Evolutionary conservation across 768 basidiomycete species (phyloP).

Genomic region (Cystobasidium ongulense): DNA sequence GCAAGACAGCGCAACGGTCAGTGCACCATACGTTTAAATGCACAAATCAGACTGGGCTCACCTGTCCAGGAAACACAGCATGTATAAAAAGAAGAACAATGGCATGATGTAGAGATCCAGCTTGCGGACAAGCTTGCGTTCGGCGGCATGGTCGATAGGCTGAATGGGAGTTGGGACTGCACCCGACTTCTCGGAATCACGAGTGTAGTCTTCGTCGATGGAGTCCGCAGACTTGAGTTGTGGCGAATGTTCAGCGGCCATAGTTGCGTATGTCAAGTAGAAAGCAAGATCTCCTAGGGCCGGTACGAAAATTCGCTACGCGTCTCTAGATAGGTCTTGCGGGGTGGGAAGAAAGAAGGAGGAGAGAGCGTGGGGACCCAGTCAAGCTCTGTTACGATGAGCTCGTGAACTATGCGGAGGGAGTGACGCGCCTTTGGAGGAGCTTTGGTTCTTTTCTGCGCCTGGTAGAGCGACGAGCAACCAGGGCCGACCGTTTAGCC

Average conservation of each 20-base stretch:
- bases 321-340: too few species aligned
- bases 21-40: neutral
- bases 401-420: neutral
- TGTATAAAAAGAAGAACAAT: constrained; percentile 26
- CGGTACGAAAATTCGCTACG: too few species aligned
- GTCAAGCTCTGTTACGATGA: neutral
- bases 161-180: neutral
- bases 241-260: neutral
- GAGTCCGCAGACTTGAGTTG: neutral
- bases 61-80: constrained; percentile 28
- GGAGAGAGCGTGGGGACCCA: neutral
- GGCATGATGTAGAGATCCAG: constrained; percentile 21
- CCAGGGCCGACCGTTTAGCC: neutral
- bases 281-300: too few species aligned
- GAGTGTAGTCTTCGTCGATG: neutral
- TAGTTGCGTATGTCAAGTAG: neutral
- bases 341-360: neutral
- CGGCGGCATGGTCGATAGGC: constrained; percentile 3
- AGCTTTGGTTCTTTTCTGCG: neutral
- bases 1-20: neutral
- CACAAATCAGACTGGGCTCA: neutral
- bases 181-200: neutral
- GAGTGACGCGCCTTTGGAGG: neutral
- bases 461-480: neutral
- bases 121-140: constrained; percentile 29